phyloP scores from a whole-genome alignment of 2,329 filamentous ascomycete species.

The Elsinoe batatas region DNA sequence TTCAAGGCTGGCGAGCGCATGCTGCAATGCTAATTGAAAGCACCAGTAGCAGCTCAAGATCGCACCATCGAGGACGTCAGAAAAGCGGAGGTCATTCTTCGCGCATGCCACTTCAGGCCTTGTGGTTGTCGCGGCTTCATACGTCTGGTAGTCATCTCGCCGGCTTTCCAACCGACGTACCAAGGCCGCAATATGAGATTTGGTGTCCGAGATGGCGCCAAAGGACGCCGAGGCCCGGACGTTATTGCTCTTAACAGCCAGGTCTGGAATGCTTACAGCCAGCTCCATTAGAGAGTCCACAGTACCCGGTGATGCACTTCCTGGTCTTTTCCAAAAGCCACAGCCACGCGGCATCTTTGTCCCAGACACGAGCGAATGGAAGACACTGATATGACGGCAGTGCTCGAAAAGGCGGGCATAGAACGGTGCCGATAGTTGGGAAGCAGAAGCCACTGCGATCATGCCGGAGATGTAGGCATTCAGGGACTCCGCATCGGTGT shows the following conservation, averaged over 20 bases:
- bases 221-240: too few species aligned
- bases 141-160: background rate
- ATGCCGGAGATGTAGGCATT: background rate
- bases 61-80: background rate
- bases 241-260: background rate
- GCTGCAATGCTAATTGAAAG: background rate
- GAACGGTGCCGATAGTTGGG: background rate
- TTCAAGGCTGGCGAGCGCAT: background rate
- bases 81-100: background rate
- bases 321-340: background rate
- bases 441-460: background rate
- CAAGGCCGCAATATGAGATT: too few species aligned
- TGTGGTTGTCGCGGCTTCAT: too few species aligned
- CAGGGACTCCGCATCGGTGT: background rate
- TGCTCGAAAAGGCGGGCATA: background rate
- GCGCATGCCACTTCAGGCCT: too few species aligned
- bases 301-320: background rate
- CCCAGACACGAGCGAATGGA: background rate
- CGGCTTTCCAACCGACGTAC: background rate
- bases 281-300: background rate
- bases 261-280: background rate
- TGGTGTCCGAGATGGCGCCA: too few species aligned
- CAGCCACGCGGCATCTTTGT: background rate
- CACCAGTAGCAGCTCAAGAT: background rate
- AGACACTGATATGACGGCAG: background rate